Evolutionary conservation across 2,329 filamentous ascomycete genomes (phyloP), one percentile per base, ranked within the genome.

Genomic region (Fusarium phyllophilum): DNA sequence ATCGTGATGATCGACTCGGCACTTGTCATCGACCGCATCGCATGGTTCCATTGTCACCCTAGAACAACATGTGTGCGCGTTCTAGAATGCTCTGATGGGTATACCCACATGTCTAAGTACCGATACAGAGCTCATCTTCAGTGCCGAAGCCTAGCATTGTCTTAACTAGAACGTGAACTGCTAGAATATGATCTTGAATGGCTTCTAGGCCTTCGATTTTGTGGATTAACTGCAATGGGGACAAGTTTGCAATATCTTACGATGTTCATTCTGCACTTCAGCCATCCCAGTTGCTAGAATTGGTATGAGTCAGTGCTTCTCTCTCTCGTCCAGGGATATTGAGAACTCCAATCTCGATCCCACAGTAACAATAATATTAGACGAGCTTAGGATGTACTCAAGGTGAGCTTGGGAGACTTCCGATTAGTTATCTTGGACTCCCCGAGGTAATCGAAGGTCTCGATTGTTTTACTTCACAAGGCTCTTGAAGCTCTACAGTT

Each of bases 291-390:
- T 34, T 51, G 41, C 26, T 18, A 14, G 26, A 33, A 36, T 26
- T 24, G 29, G 65, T 54, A 45, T 68, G 64, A 68, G 56, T 68
- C 66, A 34, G 24, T 63, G 31, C 17, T 41, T 31, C 34, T 34
- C 17, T 33, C 26, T 29, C 26, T 20, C n/a, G n/a, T 52, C n/a
- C 17, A 24, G 31, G 31, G 17, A 52, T 52, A 34, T 52, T 24
- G 31, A 36, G n/a, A 36, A 26, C 33, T 20, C 18, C n/a, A 34
- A 36, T 52, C 49, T 52, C 31, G 49, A 52, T 52, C 49, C 49
- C n/a, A 36, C 22, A 26, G 31, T 52, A 52, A 15, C n/a, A 36
- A 52, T 36, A 36, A 36, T 36, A 26, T 36, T 15, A 36, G 33
- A 52, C 17, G 13, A 52, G 18, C 49, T 36, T 26, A 22, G n/a